These are phyloP conservation scores for Phytophthora brassicae DNA, from an alignment of 352 stramenopile species.

Conservation along the genomic window DNA sequence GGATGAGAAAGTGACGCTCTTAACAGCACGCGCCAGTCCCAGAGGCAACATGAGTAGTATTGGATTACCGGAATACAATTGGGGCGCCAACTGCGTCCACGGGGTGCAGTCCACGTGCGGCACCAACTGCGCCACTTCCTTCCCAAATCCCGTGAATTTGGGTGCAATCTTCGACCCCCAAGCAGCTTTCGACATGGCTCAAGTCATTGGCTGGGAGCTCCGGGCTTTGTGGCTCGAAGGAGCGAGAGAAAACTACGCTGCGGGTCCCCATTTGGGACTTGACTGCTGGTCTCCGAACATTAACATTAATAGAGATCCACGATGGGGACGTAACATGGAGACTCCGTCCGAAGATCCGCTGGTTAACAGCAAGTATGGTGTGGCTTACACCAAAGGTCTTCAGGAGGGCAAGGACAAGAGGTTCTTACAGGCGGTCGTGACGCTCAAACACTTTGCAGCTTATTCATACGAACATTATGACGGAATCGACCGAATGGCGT, in stretches of 20 bases:
- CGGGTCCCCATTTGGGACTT: conserved; percentile 74
- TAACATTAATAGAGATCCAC: conserved; percentile 94
- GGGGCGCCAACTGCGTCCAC: conserved; percentile 93
- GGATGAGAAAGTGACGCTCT: conserved; percentile 66
- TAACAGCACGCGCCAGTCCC: conserved; percentile 71
- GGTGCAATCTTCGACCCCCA: conserved; percentile 87
- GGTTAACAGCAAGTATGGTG: conserved; percentile 90
- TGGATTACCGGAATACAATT: conserved; percentile 90
- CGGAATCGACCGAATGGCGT: conserved; percentile 77
- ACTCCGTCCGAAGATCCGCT: conserved; percentile 93
- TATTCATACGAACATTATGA: conserved; percentile 89
- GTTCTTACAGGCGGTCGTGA: conserved; percentile 86
- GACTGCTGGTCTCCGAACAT: conserved; percentile 95
- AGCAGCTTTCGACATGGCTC: conserved; percentile 80
- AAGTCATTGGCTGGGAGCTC: conserved; percentile 85
- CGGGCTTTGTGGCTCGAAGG: conserved; percentile 80
- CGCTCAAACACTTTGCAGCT: conserved; percentile 94
- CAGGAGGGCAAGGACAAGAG: conserved; percentile 75
- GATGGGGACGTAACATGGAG: conserved; percentile 94
- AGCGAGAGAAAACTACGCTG: conserved; percentile 65
- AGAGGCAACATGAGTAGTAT: conserved; percentile 78
- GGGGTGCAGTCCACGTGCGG: conserved; percentile 87
- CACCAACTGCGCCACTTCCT: conserved; percentile 84
- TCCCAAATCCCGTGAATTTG: conserved; percentile 90
- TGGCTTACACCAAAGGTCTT: conserved; percentile 87